Evolutionary conservation across 257 asterid species (phyloP).

Genomic region (Przewalskia tangutica): DNA sequence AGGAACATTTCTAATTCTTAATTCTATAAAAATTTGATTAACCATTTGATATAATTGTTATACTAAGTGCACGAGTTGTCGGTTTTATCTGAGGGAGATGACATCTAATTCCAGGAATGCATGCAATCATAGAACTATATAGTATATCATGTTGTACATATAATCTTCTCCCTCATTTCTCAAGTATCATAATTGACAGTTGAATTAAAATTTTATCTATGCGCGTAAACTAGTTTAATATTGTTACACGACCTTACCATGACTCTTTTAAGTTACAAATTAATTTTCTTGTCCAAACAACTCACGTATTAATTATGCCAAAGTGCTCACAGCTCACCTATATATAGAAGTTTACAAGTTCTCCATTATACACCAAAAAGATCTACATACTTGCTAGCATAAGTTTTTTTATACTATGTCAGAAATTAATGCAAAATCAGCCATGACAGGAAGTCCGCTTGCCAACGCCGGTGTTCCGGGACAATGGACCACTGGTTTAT

Average conservation of each 20-base stretch:
- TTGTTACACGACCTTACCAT: background rate
- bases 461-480: background rate
- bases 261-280: background rate
- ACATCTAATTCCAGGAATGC: background rate
- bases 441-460: conserved; percentile 2
- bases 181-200: background rate
- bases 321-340: background rate
- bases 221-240: background rate
- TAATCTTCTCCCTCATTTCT: background rate
- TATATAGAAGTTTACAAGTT: background rate
- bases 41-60: too few species aligned
- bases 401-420: background rate
- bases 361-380: background rate
- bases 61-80: too few species aligned
- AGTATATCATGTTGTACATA: background rate
- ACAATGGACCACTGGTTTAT: conserved; percentile 18
- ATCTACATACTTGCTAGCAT: background rate
- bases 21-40: too few species aligned
- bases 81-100: background rate
- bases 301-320: too few species aligned
- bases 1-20: too few species aligned
- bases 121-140: background rate
- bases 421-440: background rate
- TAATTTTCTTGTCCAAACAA: background rate
- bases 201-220: background rate